These are phyloP conservation scores for Picochlorum sp. DNA, from an alignment of 139 green algal genomes.

Conservation along the genomic window DNA sequence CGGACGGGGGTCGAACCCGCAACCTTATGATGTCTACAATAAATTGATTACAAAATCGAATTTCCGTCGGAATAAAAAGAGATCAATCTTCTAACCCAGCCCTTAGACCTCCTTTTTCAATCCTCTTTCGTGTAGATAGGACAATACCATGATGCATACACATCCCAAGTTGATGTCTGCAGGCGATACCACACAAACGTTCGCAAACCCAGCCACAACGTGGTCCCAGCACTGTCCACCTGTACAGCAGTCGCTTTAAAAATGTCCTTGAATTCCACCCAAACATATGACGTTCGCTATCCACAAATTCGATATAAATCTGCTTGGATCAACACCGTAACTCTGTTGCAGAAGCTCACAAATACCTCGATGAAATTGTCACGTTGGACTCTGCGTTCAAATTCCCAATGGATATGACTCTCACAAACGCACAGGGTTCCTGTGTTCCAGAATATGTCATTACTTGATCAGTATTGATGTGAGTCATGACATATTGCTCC, in stretches of 20 bases:
- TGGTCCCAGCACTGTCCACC: too few species aligned
- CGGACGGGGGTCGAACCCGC: conserved; percentile 3
- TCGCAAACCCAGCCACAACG: too few species aligned
- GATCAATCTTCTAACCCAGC: too few species aligned
- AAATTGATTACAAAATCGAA: background rate
- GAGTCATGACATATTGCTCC: background rate
- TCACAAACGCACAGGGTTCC: background rate
- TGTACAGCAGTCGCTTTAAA: background rate
- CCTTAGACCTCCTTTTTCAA: too few species aligned
- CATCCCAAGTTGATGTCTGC: too few species aligned
- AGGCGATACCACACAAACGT: too few species aligned
- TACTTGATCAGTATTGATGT: background rate
- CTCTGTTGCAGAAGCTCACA: background rate
- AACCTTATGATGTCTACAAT: background rate
- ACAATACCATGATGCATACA: too few species aligned
- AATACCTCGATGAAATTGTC: conserved; percentile 2
- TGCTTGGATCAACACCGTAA: background rate
- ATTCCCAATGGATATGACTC: conserved; percentile 2
- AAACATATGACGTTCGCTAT: background rate
- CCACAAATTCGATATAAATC: conserved; percentile 1
- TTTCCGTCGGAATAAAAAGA: too few species aligned
- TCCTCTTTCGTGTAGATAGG: too few species aligned
- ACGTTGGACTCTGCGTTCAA: background rate
- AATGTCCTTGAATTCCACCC: conserved; percentile 4
- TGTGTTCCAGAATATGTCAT: conserved; percentile 4